Conservation (phyloP, 2,329 filamentous ascomycete genomes). For the Penicillium brevicompactum region DNA sequence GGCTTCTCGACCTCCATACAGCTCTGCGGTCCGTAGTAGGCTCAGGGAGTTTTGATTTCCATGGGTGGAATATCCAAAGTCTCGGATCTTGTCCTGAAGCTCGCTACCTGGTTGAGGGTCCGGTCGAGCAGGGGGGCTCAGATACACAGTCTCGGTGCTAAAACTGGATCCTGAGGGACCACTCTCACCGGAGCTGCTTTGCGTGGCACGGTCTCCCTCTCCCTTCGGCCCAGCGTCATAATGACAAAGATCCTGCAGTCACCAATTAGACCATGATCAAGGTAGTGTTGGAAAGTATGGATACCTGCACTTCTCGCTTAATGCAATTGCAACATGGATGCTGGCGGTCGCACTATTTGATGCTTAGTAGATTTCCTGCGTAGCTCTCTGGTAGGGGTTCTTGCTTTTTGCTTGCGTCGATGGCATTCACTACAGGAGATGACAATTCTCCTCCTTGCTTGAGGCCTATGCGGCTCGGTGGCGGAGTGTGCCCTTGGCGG, state of each 20-base stretch:
- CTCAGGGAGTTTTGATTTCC: slow-evolving; percentile 13
- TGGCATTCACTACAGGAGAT: no score
- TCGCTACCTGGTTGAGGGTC: not conserved
- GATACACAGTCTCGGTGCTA: not conserved
- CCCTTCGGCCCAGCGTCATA: slow-evolving; percentile 11
- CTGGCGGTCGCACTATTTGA: slow-evolving; percentile 16
- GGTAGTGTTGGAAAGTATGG: no score
- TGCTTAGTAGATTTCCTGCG: no score
- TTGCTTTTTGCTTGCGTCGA: no score
- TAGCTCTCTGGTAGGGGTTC: no score
- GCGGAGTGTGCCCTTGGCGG: no score
- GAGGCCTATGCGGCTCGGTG: no score
- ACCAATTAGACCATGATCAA: no score
- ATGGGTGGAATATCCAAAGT: slow-evolving; percentile 19
- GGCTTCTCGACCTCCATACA: not conserved
- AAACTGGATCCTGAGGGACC: not conserved
- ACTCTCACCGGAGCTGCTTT: not conserved
- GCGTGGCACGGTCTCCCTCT: not conserved
- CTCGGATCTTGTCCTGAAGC: slow-evolving; percentile 3
- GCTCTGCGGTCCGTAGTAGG: slow-evolving; percentile 12
- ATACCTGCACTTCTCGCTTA: slow-evolving; percentile 19
- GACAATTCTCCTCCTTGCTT: no score
- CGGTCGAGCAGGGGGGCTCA: not conserved
- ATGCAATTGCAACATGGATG: slow-evolving; percentile 21
- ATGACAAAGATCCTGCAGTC: slow-evolving; percentile 14